Conservation (phyloP, 257 asterid genomes). For the Haberlea rhodopensis region DNA sequence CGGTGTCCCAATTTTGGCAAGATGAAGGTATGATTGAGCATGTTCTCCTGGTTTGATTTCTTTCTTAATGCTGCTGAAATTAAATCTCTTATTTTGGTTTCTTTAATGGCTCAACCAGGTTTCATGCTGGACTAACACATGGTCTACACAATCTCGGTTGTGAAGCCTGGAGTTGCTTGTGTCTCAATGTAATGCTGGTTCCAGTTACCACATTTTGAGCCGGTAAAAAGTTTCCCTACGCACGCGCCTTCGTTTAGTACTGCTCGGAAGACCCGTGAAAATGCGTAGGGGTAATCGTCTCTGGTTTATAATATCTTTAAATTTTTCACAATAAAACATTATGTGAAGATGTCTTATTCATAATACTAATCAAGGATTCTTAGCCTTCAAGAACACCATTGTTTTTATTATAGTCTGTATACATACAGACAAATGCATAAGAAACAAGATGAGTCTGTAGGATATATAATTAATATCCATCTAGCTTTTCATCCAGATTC, state of each 20-base stretch:
- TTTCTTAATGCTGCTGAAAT: neutral
- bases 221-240: too few species aligned
- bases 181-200: neutral
- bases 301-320: neutral
- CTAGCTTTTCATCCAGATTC: too few species aligned
- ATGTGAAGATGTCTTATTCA: neutral
- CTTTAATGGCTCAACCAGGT: neutral
- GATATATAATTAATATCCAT: too few species aligned
- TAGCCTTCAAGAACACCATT: neutral
- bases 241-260: neutral
- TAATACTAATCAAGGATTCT: neutral
- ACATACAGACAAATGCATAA: neutral
- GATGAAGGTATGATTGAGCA: conserved; percentile 17
- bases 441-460: neutral
- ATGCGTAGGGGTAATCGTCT: neutral
- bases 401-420: neutral
- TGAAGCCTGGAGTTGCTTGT: neutral
- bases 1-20: conserved; percentile 57
- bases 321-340: neutral
- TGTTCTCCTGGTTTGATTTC: neutral
- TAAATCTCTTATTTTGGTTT: neutral
- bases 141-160: neutral
- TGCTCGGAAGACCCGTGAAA: neutral
- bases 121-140: neutral
- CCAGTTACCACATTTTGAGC: too few species aligned